phyloP scores from a whole-genome alignment of 164 flowering plant genomes.

The Akebia trifoliata region DNA sequence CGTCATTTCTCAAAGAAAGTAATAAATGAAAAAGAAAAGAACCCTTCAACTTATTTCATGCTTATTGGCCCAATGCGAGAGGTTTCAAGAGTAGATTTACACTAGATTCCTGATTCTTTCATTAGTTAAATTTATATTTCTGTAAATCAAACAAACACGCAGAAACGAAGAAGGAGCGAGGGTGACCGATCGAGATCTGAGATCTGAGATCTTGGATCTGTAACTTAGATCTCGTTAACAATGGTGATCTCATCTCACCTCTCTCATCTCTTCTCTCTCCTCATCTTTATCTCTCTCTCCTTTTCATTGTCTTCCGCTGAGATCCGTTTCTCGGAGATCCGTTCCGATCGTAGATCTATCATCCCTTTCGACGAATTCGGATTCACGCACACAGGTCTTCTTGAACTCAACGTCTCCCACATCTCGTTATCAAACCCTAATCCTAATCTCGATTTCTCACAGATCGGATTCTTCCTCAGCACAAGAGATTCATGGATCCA shows the following conservation, averaged over 20 bases:
- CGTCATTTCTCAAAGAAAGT: too few species aligned
- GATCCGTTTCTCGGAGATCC: conserved; percentile 58
- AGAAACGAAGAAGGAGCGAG: background rate
- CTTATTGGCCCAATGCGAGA: too few species aligned
- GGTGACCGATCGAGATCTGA: conserved; percentile 1
- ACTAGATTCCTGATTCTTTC: too few species aligned
- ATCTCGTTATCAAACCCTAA: conserved; percentile 40
- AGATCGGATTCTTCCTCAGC: conserved; percentile 84
- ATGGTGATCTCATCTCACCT: conserved; percentile 29
- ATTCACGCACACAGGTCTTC: conserved; percentile 69
- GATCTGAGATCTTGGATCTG: conserved; percentile 10
- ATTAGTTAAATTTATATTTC: too few species aligned
- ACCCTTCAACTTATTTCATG: too few species aligned
- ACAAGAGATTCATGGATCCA: conserved; percentile 74
- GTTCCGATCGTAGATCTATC: conserved; percentile 56
- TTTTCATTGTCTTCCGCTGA: conserved; percentile 38
- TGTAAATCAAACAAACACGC: too few species aligned
- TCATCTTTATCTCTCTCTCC: conserved; percentile 21
- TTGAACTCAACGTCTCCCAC: conserved; percentile 63
- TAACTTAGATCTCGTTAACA: conserved; percentile 5
- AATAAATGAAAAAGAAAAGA: too few species aligned
- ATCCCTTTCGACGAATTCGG: conserved; percentile 95
- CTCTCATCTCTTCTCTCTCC: conserved; percentile 12
- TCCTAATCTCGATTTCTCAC: conserved; percentile 40
- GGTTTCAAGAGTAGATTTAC: too few species aligned